Evolutionary conservation across 768 basidiomycete species (phyloP), one percentile per base, ranked within the genome.

Genomic region (Cystoderma amianthinum): DNA sequence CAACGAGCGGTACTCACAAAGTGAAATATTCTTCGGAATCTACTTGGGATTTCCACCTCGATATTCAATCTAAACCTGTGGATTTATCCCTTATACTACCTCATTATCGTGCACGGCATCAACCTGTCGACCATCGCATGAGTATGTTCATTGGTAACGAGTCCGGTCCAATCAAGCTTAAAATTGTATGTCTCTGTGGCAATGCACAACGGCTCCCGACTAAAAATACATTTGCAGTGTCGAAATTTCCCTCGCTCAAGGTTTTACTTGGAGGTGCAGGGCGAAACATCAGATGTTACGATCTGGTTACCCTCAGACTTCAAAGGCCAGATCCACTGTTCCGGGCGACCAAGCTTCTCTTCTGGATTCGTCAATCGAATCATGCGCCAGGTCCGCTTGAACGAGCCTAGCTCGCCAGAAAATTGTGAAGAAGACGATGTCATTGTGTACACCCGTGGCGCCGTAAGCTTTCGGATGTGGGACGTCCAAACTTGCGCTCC

Each of bases 221-320:
- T 46, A 24, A 46, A 40, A 47, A 23, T 22, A 24, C 39, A n/a
- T 55, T 17, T 23, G 15, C 23, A 82, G 81, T 82, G 78, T 55
- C 77, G 80, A 45, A 71, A 69, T 28, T 61, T 69, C 19, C 61
- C 66, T 41, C 75, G 72, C 43, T 70, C 68, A 24, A 70, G 69
- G 54, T 78, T 82, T 49, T 75, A 74, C 57, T 70, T 88, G 37
- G 78, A 84, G 56, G 65, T 89, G 24, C 71, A 71, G 47, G 80
- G 76, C 13, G 63, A 69, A n/a, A 60, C 66, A n/a, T 82, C 86
- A 30, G 74, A 85, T 50, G 72, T 88, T 21, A 85, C 79, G 4
- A 60, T 88, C 44, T 88, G 80, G 78, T 67, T 89, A 15, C 86
- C 86, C 11, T 86, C 84, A 24, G 85, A 89, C 53, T 88, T 88